Percentiles rank a stretch among this genome's conserved stretches.
These are phyloP conservation scores for Neoboletus magnificus DNA, from an alignment of 768 basidiomycete species.

Conservation along the genomic window DNA sequence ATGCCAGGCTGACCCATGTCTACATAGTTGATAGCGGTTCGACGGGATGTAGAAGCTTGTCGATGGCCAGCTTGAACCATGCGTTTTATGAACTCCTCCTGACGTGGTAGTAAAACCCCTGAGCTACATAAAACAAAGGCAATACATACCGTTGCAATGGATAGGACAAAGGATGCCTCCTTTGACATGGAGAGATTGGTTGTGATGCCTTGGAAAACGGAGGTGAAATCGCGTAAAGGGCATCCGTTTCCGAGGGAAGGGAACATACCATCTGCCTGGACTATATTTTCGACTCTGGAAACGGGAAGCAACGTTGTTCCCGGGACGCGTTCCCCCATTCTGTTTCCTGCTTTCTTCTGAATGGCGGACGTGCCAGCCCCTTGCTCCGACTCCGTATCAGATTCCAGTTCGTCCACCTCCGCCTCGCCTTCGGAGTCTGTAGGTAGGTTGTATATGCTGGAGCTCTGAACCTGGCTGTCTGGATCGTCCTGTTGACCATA, in stretches of 20 bases:
- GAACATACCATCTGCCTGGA: constrained; percentile 70
- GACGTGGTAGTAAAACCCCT: constrained; percentile 12
- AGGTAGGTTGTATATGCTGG: constrained; percentile 32
- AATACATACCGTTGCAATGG: constrained; percentile 65
- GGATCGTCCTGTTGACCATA: constrained; percentile 27
- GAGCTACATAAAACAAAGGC: background rate
- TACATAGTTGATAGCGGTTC: constrained; percentile 59
- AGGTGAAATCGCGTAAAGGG: constrained; percentile 16
- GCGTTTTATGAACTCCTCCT: constrained; percentile 87
- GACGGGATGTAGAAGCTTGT: constrained; percentile 56
- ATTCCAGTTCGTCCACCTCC: constrained; percentile 35
- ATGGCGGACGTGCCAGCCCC: constrained; percentile 22
- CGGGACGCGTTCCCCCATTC: constrained; percentile 44
- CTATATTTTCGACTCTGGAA: constrained; percentile 67
- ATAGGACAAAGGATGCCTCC: constrained; percentile 70
- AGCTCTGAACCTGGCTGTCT: constrained; percentile 21
- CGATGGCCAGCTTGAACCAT: constrained; percentile 67
- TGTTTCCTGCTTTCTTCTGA: constrained; percentile 30
- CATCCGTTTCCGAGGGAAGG: constrained; percentile 2
- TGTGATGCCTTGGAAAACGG: constrained; percentile 45
- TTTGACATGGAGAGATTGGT: constrained; percentile 67
- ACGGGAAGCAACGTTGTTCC: constrained; percentile 69
- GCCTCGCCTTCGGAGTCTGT: constrained; percentile 34
- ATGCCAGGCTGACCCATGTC: constrained; percentile 63
- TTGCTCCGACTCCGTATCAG: constrained; percentile 32